Evolutionary conservation across 495 filamentous ascomycete genomes (phyloP), one percentile per base, ranked within the genome.

Genomic region (Neurospora pannonica): DNA sequence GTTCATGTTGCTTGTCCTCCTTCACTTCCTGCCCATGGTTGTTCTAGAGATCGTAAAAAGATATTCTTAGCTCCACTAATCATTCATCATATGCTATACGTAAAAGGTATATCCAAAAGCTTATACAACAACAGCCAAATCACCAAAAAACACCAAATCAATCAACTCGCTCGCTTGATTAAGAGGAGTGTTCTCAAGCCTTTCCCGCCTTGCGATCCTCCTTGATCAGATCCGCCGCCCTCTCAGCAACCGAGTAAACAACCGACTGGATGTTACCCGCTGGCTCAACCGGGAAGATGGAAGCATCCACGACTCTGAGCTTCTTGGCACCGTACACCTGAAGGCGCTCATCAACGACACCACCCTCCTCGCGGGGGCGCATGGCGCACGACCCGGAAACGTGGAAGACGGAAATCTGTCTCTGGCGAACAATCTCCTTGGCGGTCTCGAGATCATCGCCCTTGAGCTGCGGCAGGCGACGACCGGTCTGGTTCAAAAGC

Each of bases 171-270:
- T 62, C 13, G 54, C 54, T 62, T 24, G 15, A 34, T 34, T 2
- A 62, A 34, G 0, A 7, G 13, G 3, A 62, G 24, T 8, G 15
- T 62, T 31, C 42, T 74, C 21, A 31, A 19, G 48, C 70, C 36
- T 21, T 39, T 15, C 38, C 38, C 37, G 38, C 71, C 46, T 31
- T 28, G 54, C 76, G 62, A 71, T 79, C 79, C 72, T 74, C 81
- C 79, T 87, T 88, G 77, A 89, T 87, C 4, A 88, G 72, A 80
- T 88, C 87, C 6, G 87, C 86, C 19, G 86, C 87, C 76, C 82
- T 79, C 79, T 90, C 88, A 0, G 86, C 88, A 28, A 89, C 81
- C 0, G 86, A 86, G 80, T 89, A 89, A 11, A 89, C 86, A 3
- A 80, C 79, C 5, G 83, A 82, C 78, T 85, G 82, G 36, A 89